phyloP scores from a whole-genome alignment of 2,329 filamentous ascomycete genomes.

The Lomentospora prolificans region DNA sequence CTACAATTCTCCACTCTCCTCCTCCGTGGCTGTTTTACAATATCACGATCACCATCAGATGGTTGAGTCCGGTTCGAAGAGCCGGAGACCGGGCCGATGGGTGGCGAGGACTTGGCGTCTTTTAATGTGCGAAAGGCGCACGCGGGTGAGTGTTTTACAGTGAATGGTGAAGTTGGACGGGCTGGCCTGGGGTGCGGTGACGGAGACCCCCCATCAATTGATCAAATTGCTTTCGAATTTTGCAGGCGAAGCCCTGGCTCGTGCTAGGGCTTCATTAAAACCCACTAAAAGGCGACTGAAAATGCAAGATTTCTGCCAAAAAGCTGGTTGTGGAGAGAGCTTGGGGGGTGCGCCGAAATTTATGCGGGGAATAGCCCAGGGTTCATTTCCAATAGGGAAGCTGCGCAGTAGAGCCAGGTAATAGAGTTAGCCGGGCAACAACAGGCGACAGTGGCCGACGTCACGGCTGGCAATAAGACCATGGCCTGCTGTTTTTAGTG shows the following conservation, averaged over 20 bases:
- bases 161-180: neutral
- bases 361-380: neutral
- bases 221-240: too few species aligned
- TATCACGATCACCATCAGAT: neutral
- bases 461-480: too few species aligned
- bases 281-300: neutral
- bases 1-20: neutral
- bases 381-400: neutral
- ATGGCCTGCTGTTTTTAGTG: too few species aligned
- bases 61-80: neutral
- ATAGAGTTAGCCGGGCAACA: too few species aligned
- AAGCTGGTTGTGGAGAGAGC: neutral
- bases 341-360: slow-evolving; percentile 1
- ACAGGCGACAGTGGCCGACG: too few species aligned
- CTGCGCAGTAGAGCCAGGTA: too few species aligned
- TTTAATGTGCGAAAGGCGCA: too few species aligned
- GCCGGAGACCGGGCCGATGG: neutral
- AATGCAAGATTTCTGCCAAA: neutral
- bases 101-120: too few species aligned
- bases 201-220: too few species aligned
- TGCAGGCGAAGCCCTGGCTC: too few species aligned
- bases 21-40: neutral
- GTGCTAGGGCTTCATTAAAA: neutral
- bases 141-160: too few species aligned
- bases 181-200: too few species aligned